A percentile compares a stretch with the other conserved stretches of the same genome.
Conservation (phyloP, 1,139 yeast genomes). For the Saccharomycopsis crataegensis region DNA sequence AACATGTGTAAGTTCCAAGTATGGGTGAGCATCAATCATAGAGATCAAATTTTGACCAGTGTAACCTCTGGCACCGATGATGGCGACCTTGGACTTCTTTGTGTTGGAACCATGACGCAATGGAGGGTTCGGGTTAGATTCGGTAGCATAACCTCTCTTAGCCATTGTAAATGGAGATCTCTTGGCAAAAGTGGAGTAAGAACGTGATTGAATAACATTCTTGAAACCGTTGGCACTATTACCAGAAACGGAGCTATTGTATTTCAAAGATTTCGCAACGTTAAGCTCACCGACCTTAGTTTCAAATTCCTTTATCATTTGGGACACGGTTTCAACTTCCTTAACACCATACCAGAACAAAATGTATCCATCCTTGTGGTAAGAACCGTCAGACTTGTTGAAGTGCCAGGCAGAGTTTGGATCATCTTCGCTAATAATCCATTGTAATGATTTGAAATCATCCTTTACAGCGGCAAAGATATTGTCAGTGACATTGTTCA, state of each 20-base stretch:
- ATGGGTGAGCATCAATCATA: conserved; percentile 80
- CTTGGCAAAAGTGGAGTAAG: conserved; percentile 21
- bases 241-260: neutral
- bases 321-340: conserved; percentile 53
- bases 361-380: conserved; percentile 79
- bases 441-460: conserved; percentile 67
- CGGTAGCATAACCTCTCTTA: conserved; percentile 31
- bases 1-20: conserved; percentile 81
- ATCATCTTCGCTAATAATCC: conserved; percentile 90
- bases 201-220: conserved; percentile 24
- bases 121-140: conserved; percentile 71
- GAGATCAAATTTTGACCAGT: conserved; percentile 92
- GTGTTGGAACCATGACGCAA: conserved; percentile 53
- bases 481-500: conserved; percentile 93
- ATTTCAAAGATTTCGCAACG: conserved; percentile 4
- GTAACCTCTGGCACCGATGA: conserved; percentile 97
- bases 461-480: conserved; percentile 76
- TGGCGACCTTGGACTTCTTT: conserved; percentile 64
- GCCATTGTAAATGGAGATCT: conserved; percentile 17
- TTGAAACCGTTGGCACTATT: conserved; percentile 2
- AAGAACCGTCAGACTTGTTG: conserved; percentile 89
- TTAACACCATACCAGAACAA: conserved; percentile 92
- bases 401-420: conserved; percentile 90
- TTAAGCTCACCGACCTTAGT: conserved; percentile 23
- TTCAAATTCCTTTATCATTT: conserved; percentile 60